Evolutionary conservation across 139 green algal genomes (phyloP).

Genomic region (Tetraselmis chui): DNA sequence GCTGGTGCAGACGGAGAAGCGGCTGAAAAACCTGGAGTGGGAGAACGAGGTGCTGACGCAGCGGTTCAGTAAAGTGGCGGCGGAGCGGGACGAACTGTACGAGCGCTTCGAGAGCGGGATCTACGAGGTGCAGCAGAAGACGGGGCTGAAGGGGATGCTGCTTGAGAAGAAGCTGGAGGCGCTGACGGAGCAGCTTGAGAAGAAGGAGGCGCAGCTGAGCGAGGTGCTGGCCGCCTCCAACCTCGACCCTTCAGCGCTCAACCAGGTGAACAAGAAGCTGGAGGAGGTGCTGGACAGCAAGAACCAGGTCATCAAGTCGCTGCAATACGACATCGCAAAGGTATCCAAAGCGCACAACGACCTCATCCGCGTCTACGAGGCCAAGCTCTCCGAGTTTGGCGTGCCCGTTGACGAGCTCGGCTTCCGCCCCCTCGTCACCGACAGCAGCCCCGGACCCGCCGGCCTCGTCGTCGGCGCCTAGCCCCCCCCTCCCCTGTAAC

Average conservation of each 20-base stretch:
- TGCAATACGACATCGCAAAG: constrained; percentile 58
- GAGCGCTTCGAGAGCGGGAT: constrained; percentile 65
- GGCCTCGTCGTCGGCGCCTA: constrained; percentile 64
- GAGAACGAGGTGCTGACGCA: constrained; percentile 74
- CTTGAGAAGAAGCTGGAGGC: constrained; percentile 63
- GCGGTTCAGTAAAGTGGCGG: constrained; percentile 51
- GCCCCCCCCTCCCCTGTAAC: not conserved
- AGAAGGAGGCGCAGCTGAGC: constrained; percentile 69
- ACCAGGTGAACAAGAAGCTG: constrained; percentile 51
- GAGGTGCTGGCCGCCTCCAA: constrained; percentile 77
- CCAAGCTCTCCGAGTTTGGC: constrained; percentile 76
- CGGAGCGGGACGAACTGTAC: constrained; percentile 71
- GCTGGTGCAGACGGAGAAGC: constrained; percentile 66
- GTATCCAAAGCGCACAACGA: constrained; percentile 88
- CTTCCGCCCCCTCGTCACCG: constrained; percentile 71
- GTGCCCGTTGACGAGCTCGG: constrained; percentile 74
- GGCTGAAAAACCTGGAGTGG: constrained; percentile 78
- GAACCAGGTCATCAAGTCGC: constrained; percentile 52
- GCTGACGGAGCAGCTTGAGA: constrained; percentile 48
- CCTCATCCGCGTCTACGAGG: constrained; percentile 79
- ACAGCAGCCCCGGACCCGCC: constrained; percentile 59
- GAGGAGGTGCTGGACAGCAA: constrained; percentile 80
- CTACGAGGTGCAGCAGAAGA: constrained; percentile 73
- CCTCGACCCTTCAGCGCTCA: constrained; percentile 62
- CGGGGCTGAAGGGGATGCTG: constrained; percentile 47